A percentile compares a stretch with the other conserved stretches of the same genome.
Evolutionary conservation across 2,329 filamentous ascomycete species (phyloP).

Genomic region (Alternaria infectoria): DNA sequence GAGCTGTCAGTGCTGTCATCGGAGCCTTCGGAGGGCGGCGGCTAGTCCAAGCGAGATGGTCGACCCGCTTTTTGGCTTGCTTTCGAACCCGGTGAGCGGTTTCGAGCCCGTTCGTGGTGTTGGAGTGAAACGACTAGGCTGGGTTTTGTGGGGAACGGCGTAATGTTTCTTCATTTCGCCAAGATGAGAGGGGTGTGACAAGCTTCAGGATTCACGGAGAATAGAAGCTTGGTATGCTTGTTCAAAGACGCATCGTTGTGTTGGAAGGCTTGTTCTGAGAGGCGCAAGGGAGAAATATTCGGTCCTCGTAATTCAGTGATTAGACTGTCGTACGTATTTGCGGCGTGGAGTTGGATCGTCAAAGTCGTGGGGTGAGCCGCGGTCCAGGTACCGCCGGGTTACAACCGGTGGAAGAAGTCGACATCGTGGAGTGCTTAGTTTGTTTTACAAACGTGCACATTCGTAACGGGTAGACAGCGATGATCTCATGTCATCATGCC

Average conservation of each 20-base stretch:
- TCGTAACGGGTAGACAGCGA: neutral
- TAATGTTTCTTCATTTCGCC: neutral
- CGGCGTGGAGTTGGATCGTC: neutral
- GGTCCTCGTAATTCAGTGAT: neutral
- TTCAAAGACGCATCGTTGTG: neutral
- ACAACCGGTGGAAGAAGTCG: neutral
- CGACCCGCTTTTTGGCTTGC: slow-evolving; percentile 1
- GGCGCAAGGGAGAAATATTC: too few species aligned
- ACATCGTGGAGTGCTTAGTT: neutral
- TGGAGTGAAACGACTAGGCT: slow-evolving; percentile 1
- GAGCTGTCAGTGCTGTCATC: neutral
- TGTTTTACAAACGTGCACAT: neutral
- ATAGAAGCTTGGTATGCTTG: neutral
- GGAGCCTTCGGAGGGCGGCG: neutral
- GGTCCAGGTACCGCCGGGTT: neutral
- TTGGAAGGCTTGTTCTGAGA: neutral
- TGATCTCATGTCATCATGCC: neutral
- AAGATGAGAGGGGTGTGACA: neutral
- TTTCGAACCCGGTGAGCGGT: neutral
- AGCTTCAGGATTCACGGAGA: neutral
- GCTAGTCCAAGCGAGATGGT: neutral
- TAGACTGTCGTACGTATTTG: neutral
- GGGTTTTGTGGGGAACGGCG: neutral
- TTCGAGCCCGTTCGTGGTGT: neutral
- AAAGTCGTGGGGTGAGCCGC: neutral